These are phyloP conservation scores for Chlorencoelia australis DNA, from an alignment of 2,329 filamentous ascomycete species.

Conservation along the genomic window DNA sequence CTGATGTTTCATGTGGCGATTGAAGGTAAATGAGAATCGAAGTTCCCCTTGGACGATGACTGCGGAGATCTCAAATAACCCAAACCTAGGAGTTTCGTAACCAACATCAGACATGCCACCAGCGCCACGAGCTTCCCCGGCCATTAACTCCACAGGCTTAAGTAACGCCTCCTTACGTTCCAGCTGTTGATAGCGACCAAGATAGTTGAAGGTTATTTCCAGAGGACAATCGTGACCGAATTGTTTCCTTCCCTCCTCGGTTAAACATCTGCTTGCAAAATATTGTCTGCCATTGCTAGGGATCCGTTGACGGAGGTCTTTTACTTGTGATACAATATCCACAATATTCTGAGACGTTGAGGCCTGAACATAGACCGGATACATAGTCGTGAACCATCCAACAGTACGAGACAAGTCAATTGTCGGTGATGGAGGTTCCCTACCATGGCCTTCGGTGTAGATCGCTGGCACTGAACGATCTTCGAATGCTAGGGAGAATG, in stretches of 20 bases:
- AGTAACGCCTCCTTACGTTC: constrained; percentile 30
- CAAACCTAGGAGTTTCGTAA: constrained; percentile 7
- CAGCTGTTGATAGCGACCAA: constrained; percentile 36
- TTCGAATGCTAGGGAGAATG: constrained; percentile 29
- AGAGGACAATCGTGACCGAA: constrained; percentile 6
- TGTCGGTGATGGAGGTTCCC: constrained; percentile 27
- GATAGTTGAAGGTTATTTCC: constrained; percentile 41
- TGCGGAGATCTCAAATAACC: constrained; percentile 14
- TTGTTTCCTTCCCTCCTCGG: constrained; percentile 21
- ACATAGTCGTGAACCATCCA: constrained; percentile 37
- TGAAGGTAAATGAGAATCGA: constrained; percentile 14
- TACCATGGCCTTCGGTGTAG: constrained; percentile 34
- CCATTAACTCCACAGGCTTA: constrained; percentile 11
- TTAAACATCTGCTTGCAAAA: constrained; percentile 30
- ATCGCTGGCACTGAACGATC: constrained; percentile 29
- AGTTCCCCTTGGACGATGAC: constrained; percentile 10
- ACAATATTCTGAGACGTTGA: constrained; percentile 1
- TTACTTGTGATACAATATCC: constrained; percentile 20
- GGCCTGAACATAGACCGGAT: constrained; percentile 18
- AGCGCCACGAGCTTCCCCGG: constrained; percentile 7
- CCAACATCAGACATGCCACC: constrained; percentile 8
- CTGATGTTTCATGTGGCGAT: constrained; percentile 10
- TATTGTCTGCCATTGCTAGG: constrained; percentile 30
- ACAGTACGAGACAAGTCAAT: constrained; percentile 32
- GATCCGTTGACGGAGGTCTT: constrained; percentile 29